These are phyloP conservation scores for Suillus luteus DNA, from an alignment of 768 basidiomycete genomes.

Conservation along the genomic window DNA sequence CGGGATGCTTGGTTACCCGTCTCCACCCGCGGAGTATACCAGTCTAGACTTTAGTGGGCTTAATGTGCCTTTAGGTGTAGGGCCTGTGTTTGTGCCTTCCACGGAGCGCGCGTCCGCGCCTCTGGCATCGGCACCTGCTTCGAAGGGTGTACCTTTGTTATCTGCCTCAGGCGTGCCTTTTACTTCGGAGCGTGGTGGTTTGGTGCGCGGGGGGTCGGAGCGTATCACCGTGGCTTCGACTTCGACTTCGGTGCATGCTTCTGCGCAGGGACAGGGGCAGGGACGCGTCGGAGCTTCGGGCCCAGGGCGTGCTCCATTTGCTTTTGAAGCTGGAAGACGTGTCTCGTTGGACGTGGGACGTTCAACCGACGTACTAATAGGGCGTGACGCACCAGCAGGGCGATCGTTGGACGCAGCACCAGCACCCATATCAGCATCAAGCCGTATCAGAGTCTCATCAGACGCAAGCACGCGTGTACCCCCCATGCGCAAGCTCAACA, in stretches of 20 bases:
- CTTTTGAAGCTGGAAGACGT: background rate
- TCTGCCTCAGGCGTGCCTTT: background rate
- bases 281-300: background rate
- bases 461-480: slow-evolving; percentile 5
- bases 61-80: slow-evolving; percentile 1
- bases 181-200: background rate
- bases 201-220: background rate
- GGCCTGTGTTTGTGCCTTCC: background rate
- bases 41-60: background rate
- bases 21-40: slow-evolving; percentile 29
- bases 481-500: slow-evolving; percentile 21
- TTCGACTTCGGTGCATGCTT: background rate
- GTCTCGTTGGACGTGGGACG: background rate
- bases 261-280: background rate
- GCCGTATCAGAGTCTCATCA: background rate
- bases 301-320: background rate
- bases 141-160: no score
- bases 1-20: slow-evolving; percentile 23
- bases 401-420: background rate
- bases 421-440: background rate
- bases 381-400: background rate
- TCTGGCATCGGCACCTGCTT: background rate
- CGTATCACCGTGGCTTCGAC: background rate
- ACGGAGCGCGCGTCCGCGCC: background rate
- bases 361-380: background rate